Conservation (phyloP, 2,329 filamentous ascomycete species). For the Botryotinia globosa region DNA sequence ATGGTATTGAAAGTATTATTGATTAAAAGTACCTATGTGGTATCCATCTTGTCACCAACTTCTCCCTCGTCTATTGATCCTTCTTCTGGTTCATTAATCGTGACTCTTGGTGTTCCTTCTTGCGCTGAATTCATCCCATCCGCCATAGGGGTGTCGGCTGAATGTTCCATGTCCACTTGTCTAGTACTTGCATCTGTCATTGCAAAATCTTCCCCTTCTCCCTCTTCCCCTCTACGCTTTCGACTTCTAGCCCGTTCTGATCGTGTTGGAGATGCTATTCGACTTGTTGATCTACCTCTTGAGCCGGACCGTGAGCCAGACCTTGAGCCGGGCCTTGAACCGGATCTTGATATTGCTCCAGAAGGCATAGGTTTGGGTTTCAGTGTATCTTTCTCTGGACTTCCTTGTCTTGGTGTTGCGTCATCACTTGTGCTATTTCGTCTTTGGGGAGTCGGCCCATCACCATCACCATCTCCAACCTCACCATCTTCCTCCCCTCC, state of each 20-base stretch:
- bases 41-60: constrained; percentile 64
- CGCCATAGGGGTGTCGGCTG: constrained; percentile 34
- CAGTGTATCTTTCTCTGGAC: constrained; percentile 43
- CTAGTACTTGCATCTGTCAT: constrained; percentile 55
- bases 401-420: constrained; percentile 51
- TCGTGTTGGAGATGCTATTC: constrained; percentile 40
- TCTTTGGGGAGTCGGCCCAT: constrained; percentile 49
- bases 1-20: constrained; percentile 16
- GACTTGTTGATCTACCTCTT: constrained; percentile 43
- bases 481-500: constrained; percentile 55
- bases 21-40: constrained; percentile 38
- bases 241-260: constrained; percentile 27
- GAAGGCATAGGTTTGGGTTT: constrained; percentile 35
- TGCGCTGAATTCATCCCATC: constrained; percentile 28
- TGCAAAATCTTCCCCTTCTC: constrained; percentile 55
- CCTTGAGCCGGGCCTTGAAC: constrained; percentile 37
- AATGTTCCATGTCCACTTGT: constrained; percentile 38
- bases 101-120: constrained; percentile 47
- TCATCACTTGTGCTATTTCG: constrained; percentile 47
- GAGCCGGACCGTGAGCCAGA: constrained; percentile 40
- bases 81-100: constrained; percentile 47
- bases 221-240: constrained; percentile 3
- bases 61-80: constrained; percentile 40
- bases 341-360: constrained; percentile 41
- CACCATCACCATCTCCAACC: constrained; percentile 54